phyloP scores from a whole-genome alignment of 768 basidiomycete species.

The Boletus patriciae region DNA sequence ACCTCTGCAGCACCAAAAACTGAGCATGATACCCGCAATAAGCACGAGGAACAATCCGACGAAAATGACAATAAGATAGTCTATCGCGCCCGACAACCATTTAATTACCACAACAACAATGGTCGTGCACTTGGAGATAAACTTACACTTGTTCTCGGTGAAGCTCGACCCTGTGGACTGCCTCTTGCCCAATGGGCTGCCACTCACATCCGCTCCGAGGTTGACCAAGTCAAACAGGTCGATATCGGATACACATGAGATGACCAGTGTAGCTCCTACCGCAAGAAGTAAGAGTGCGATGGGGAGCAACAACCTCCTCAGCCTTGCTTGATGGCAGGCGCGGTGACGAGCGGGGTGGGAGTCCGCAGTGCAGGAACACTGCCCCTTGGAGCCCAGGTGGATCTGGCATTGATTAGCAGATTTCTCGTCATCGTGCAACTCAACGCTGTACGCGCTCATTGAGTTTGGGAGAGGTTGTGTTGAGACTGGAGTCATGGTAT shows the following conservation, averaged over 20 bases:
- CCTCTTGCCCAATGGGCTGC: slow-evolving; percentile 31
- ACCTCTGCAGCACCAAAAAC: slow-evolving; percentile 67
- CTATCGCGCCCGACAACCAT: slow-evolving; percentile 29
- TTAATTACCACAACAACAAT: neutral
- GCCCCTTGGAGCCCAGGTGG: slow-evolving; percentile 19
- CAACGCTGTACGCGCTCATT: slow-evolving; percentile 20
- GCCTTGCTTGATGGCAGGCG: slow-evolving; percentile 33
- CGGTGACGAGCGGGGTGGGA: slow-evolving; percentile 26
- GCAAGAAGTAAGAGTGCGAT: slow-evolving; percentile 34
- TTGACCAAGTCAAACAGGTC: slow-evolving; percentile 24
- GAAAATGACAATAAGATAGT: slow-evolving; percentile 64
- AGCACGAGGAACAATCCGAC: slow-evolving; percentile 60
- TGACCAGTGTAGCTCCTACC: slow-evolving; percentile 30
- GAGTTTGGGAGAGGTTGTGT: slow-evolving; percentile 28
- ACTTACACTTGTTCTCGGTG: slow-evolving; percentile 44
- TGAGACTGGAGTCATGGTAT: slow-evolving; percentile 29
- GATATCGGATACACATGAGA: slow-evolving; percentile 33
- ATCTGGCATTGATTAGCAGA: slow-evolving; percentile 24
- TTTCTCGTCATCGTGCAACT: slow-evolving; percentile 14
- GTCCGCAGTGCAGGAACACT: slow-evolving; percentile 24
- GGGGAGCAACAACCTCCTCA: slow-evolving; percentile 38
- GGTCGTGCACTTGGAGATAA: neutral
- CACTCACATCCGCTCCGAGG: slow-evolving; percentile 31
- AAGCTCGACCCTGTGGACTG: slow-evolving; percentile 34
- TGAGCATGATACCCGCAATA: slow-evolving; percentile 55